Evolutionary conservation across 345 rosid genomes (phyloP).

Genomic region (Viola odorata): DNA sequence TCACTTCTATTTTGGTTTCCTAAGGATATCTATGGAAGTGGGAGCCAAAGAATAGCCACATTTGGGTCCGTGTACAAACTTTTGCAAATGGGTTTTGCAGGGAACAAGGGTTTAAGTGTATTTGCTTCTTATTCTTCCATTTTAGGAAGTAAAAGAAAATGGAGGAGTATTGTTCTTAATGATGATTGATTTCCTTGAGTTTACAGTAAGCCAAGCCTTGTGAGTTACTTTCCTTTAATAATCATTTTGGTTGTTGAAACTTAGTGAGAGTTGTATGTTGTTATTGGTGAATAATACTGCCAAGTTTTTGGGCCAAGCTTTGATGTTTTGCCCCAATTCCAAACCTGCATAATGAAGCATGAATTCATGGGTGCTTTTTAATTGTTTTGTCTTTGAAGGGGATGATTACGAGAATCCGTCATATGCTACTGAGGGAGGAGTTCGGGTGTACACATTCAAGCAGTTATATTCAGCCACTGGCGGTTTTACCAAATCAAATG

Average conservation of each 20-base stretch:
- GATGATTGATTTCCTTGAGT: no score
- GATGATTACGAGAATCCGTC: constrained; percentile 44
- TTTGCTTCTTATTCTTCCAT: background rate
- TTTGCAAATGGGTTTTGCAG: background rate
- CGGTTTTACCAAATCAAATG: constrained; percentile 88
- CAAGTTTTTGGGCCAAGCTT: background rate
- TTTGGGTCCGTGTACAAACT: no score
- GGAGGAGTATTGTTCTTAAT: no score
- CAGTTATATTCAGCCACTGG: constrained; percentile 79
- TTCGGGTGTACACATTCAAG: constrained; percentile 70
- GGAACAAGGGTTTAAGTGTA: background rate
- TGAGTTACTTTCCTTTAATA: background rate
- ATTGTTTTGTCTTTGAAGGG: constrained; percentile 29
- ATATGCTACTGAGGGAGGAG: constrained; percentile 40
- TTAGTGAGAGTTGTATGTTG: no score
- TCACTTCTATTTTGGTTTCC: background rate
- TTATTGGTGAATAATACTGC: no score
- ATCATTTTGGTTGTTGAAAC: no score
- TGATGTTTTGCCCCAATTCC: background rate
- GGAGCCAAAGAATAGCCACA: no score
- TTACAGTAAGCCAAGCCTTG: background rate
- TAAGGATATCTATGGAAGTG: no score
- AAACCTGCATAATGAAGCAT: no score
- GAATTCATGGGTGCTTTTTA: no score
- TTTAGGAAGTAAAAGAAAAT: no score